A percentile compares a stretch with the other conserved stretches of the same genome.
Conservation (phyloP, 2,329 filamentous ascomycete species). For the Claviceps africana region DNA sequence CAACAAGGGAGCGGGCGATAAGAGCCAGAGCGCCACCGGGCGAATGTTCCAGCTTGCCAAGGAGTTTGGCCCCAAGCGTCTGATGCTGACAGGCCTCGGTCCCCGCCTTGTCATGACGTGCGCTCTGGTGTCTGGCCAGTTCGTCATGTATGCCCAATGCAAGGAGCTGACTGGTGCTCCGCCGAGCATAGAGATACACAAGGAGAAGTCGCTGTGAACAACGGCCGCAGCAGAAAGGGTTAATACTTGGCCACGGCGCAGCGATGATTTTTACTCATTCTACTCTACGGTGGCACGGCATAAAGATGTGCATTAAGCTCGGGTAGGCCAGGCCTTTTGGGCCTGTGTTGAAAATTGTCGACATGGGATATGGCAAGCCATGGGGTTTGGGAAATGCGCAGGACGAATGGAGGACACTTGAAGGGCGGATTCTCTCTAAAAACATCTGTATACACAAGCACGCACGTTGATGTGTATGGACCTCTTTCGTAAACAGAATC, state of each 20-base stretch:
- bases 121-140: slow-evolving; percentile 36
- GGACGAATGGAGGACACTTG: no score
- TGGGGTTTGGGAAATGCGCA: no score
- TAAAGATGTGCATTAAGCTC: no score
- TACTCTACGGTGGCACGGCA: no score
- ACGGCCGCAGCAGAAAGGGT: background rate
- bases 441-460: no score
- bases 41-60: slow-evolving; percentile 37
- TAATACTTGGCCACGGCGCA: background rate
- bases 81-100: slow-evolving; percentile 33
- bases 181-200: slow-evolving; percentile 38
- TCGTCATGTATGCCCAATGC: slow-evolving; percentile 42
- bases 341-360: no score
- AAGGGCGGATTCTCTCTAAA: no score
- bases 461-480: no score
- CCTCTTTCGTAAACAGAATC: no score
- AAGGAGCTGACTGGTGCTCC: slow-evolving; percentile 38
- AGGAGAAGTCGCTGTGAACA: slow-evolving; percentile 22
- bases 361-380: no score
- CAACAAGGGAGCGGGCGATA: slow-evolving; percentile 39
- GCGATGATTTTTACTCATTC: no score
- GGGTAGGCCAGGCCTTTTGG: no score
- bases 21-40: slow-evolving; percentile 31
- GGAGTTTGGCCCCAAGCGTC: slow-evolving; percentile 35
- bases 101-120: slow-evolving; percentile 40